A percentile compares a stretch with the other conserved stretches of the same genome.
phyloP scores from a whole-genome alignment of 2,329 filamentous ascomycete genomes.

The Parastagonospora avenae region DNA sequence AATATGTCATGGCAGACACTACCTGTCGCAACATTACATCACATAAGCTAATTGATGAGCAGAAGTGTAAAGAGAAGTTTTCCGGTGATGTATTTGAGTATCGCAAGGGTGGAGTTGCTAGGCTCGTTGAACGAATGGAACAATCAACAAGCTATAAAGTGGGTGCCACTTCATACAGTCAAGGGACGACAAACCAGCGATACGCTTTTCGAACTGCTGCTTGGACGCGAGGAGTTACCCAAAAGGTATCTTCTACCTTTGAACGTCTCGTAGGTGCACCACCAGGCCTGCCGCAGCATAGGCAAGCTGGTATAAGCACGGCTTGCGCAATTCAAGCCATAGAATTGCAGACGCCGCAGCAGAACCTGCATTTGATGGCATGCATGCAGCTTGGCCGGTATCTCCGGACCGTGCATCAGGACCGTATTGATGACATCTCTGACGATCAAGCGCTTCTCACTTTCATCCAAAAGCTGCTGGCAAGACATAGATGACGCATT shows the following conservation, averaged over 20 bases:
- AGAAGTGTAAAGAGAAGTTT: slow-evolving; percentile 15
- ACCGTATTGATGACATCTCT: slow-evolving; percentile 13
- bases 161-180: neutral
- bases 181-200: neutral
- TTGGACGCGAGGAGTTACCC: neutral
- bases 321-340: neutral
- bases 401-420: slow-evolving; percentile 13
- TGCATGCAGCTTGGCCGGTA: slow-evolving; percentile 16
- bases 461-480: slow-evolving; percentile 12
- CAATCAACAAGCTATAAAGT: neutral
- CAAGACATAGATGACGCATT: slow-evolving; percentile 1
- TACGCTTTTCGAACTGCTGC: neutral
- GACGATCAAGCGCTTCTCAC: slow-evolving; percentile 20
- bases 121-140: slow-evolving; percentile 3
- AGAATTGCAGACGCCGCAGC: slow-evolving; percentile 4
- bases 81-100: slow-evolving; percentile 12
- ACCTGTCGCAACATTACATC: neutral
- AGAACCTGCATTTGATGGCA: slow-evolving; percentile 2
- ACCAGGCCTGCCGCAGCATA: neutral
- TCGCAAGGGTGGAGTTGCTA: slow-evolving; percentile 3
- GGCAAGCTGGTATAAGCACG: neutral
- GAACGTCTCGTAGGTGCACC: neutral
- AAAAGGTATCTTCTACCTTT: neutral
- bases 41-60: neutral
- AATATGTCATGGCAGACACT: neutral